Evolutionary conservation across 208 protist species (phyloP).

Genomic region (Hexamita inflata): DNA sequence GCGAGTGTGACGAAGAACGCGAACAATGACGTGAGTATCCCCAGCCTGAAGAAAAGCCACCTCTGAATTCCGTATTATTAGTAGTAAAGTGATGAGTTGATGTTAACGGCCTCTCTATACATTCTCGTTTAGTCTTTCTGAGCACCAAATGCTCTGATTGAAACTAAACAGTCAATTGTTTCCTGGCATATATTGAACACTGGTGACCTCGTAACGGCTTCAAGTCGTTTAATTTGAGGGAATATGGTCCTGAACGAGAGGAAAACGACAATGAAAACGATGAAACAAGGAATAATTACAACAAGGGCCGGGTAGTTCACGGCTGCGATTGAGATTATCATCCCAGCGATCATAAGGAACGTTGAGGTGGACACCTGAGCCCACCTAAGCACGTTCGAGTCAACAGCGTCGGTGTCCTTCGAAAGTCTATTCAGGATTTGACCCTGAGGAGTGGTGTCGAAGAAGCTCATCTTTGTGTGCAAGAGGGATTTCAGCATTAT

Average conservation of each 20-base stretch:
- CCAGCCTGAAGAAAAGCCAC: constrained; percentile 29
- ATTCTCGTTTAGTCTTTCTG: not conserved
- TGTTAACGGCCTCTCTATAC: not conserved
- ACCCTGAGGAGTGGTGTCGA: constrained; percentile 29
- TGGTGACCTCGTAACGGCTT: constrained; percentile 62
- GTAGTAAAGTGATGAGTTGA: not conserved
- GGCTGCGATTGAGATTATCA: not conserved
- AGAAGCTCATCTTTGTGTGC: constrained; percentile 28
- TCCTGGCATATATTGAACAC: constrained; percentile 69
- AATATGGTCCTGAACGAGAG: not conserved
- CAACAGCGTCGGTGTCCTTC: constrained; percentile 26
- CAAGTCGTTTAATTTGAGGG: constrained; percentile 63
- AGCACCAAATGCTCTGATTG: constrained; percentile 58
- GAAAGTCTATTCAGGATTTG: constrained; percentile 31
- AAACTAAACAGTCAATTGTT: constrained; percentile 60
- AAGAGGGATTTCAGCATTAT: constrained; percentile 21
- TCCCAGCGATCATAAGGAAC: too few species aligned
- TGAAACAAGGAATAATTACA: not conserved
- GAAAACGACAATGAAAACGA: constrained; percentile 8
- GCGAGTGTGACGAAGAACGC: constrained; percentile 33
- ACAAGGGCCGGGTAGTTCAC: not conserved
- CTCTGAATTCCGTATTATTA: not conserved
- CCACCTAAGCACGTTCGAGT: not conserved
- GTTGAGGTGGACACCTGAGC: too few species aligned
- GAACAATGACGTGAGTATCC: constrained; percentile 21